Conservation (phyloP, 805 yeast genomes). For the Candida tammaniensis region DNA sequence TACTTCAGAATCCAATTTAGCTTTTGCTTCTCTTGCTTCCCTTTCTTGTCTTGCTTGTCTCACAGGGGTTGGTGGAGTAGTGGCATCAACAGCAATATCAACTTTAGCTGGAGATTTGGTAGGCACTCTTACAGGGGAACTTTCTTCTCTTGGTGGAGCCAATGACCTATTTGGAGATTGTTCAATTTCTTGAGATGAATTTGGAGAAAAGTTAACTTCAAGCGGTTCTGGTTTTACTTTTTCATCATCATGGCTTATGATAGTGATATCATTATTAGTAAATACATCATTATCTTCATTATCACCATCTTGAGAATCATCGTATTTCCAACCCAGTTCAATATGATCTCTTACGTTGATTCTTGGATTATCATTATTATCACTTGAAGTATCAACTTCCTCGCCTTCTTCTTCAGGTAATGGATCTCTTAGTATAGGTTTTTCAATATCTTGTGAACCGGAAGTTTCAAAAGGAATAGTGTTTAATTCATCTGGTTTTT, state of each 20-base stretch:
- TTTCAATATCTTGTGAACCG: slow-evolving; percentile 3
- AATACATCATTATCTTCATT: slow-evolving; percentile 33
- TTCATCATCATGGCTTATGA: slow-evolving; percentile 1
- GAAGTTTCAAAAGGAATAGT: neutral
- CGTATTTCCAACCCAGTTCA: slow-evolving; percentile 36
- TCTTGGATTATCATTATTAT: neutral
- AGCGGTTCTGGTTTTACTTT: slow-evolving; percentile 1
- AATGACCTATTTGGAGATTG: slow-evolving; percentile 7
- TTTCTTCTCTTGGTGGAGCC: slow-evolving; percentile 13
- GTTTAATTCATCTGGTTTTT: neutral
- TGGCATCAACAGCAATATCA: slow-evolving; percentile 19
- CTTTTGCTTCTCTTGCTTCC: slow-evolving; percentile 1
- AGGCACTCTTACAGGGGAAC: slow-evolving; percentile 16
- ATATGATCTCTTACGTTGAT: slow-evolving; percentile 26
- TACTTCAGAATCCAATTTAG: slow-evolving; percentile 1
- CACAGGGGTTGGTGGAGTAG: slow-evolving; percentile 17
- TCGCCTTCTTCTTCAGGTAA: slow-evolving; percentile 1
- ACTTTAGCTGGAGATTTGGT: slow-evolving; percentile 11
- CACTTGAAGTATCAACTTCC: neutral
- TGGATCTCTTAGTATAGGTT: slow-evolving; percentile 5
- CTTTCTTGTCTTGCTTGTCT: slow-evolving; percentile 10
- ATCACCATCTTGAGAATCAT: slow-evolving; percentile 39
- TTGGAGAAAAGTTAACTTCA: slow-evolving; percentile 16
- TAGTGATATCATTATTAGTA: slow-evolving; percentile 21
- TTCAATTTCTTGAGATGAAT: slow-evolving; percentile 11